Evolutionary conservation across 1,284 basidiomycete genomes (phyloP).

Genomic region (Xerocomus subilludens): DNA sequence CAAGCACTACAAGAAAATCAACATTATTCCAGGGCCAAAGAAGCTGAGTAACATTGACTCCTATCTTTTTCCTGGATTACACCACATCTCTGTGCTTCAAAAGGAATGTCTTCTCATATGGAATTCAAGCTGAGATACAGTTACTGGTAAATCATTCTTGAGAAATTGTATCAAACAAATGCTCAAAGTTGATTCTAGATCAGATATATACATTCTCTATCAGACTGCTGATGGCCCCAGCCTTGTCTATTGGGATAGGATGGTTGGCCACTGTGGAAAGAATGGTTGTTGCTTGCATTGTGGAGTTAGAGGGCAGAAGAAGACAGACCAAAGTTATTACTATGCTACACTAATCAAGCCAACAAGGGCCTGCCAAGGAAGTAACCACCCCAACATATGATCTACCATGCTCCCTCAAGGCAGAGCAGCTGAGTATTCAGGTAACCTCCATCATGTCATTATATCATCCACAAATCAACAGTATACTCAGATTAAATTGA

Average conservation of each 20-base stretch:
- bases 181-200: too few relatives aligned
- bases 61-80: conserved; percentile 2
- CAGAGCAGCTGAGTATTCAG: not conserved
- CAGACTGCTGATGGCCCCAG: conserved; percentile 11
- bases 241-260: not conserved
- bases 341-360: too few relatives aligned
- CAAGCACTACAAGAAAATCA: conserved; percentile 16
- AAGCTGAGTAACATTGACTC: conserved; percentile 20
- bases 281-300: conserved; percentile 28
- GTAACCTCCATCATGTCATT: not conserved
- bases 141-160: not conserved
- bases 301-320: too few relatives aligned
- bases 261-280: conserved; percentile 12
- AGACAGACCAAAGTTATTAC: too few relatives aligned
- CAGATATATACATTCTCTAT: conserved; percentile 6
- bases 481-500: not conserved
- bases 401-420: not conserved
- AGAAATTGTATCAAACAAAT: too few relatives aligned
- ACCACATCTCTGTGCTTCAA: conserved; percentile 17
- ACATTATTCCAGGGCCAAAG: conserved; percentile 23
- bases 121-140: not conserved
- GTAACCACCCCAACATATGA: not conserved
- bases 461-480: not conserved
- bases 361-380: not conserved
- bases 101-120: conserved; percentile 3